Conservation (phyloP, 805 yeast species). For the Starmerella stigmatis region DNA sequence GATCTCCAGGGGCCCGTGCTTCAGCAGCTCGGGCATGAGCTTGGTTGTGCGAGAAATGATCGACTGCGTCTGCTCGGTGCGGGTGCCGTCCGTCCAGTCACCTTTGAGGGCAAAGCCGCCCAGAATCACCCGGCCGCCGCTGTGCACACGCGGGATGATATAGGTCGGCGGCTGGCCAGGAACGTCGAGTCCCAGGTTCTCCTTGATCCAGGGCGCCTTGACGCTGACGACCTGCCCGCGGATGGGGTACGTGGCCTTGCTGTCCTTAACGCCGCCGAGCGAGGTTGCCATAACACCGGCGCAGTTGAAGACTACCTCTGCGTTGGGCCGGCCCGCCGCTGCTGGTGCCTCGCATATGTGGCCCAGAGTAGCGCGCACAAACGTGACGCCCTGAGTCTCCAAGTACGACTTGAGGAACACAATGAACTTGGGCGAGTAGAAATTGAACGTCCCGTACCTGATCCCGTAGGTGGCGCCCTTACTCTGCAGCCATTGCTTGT, state of each 20-base stretch:
- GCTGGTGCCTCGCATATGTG: conserved; percentile 47
- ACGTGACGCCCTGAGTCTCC: conserved; percentile 40
- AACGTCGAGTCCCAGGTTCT: conserved; percentile 35
- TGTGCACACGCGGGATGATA: conserved; percentile 59
- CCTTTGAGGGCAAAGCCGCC: conserved; percentile 66
- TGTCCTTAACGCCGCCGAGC: conserved; percentile 57
- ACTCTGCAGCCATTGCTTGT: conserved; percentile 36
- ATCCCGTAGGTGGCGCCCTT: conserved; percentile 48
- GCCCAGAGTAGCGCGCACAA: conserved; percentile 38
- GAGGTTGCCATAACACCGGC: conserved; percentile 60
- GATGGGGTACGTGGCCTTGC: conserved; percentile 48
- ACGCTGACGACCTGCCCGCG: conserved; percentile 73
- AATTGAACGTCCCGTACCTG: conserved; percentile 50
- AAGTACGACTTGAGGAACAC: conserved; percentile 39
- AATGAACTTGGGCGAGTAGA: conserved; percentile 59
- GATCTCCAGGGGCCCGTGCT: conserved; percentile 38
- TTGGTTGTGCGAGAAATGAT: conserved; percentile 49
- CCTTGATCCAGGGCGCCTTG: conserved; percentile 55
- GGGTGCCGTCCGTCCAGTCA: conserved; percentile 54
- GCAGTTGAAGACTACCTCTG: conserved; percentile 28
- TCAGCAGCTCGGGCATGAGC: conserved; percentile 38
- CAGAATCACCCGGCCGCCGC: conserved; percentile 54
- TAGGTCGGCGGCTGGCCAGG: conserved; percentile 41
- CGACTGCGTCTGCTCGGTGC: conserved; percentile 46
- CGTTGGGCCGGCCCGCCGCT: conserved; percentile 11